Base-by-base conservation (phyloP, 129 eudicot genomes). In the Helichrysum umbraculigerum region DNA sequence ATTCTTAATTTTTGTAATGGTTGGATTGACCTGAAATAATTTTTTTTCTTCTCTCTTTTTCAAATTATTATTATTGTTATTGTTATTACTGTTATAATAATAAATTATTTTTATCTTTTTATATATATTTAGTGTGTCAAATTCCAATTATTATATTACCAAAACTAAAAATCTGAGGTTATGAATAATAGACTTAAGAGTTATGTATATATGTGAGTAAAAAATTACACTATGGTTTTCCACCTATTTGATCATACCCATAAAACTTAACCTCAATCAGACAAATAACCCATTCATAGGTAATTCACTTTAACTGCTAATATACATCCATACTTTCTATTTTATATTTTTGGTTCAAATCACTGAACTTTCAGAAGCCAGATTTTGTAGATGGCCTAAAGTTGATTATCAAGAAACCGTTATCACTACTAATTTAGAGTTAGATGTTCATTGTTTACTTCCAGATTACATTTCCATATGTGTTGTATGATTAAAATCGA, bases 371-470 rank as follows among this genome's bases (percentile, higher is more conserved):
- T 11, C 17, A 20, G 28, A 58, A 71, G 54, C 62, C 32, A 9
- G 67, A 52, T n/a, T 16, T 29, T 62, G 39, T 64, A 37, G 25
- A 58, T 58, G 25, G 54, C 59, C n/a, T 78, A 25, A 41, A 14
- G 51, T 47, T 25, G 59, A 69, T 21, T 22, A 25, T 69, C n/a
- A 5, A 22, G 17, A 44, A 44, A 42, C 15, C 7, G 17, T 11
- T 68, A 42, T 42, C 25, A 47, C 29, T 9, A 29, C 52, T 2
- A 21, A 39, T 65, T 66, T 33, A 4, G 37, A 28, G 28, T 7
- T 57, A 47, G 72, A 64, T 50, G 16, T 50, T 64, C 54, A 21
- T 61, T 75, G 19, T 75, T 6, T 63, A 30, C 62, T 47, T 64
- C 20, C 19, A 44, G 17, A 15, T 50, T 2, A 11, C 65, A n/a